Evolutionary conservation across 176 grass and related monocot species (phyloP), one percentile per base, ranked within the genome.

Genomic region (Bromus sterilis): DNA sequence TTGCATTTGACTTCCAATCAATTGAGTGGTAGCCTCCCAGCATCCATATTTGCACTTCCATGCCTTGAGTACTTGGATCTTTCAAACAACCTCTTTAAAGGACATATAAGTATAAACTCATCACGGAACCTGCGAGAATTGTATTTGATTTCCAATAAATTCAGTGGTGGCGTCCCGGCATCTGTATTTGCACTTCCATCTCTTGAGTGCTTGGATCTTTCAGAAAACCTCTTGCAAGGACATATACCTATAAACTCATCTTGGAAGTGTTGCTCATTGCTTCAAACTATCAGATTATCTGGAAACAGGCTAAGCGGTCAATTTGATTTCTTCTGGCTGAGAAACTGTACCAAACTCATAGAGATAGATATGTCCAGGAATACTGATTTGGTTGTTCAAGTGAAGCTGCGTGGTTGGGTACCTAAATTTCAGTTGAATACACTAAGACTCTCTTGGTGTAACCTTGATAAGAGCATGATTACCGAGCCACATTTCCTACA

Each of bases 181-280:
- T 69, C 61, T 0, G 2, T 84, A 4, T 70, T 68, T 78, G 31
- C 48, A 35, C 24, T 77, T 13, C 29, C 39, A 23, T 26, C 2
- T 8, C 55, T 91, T 25, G 43, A 83, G 11, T 35, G 29, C 6
- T 7, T 90, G 30, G 79, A 77, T 51, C 51, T 90, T 7, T 86
- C 71, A 0, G 0, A 9, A 3, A 89, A 89, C 32, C 25, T 53
- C 0, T 40, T 89, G 2, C 16, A 82, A 39, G 77, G 72, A 46
- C 15, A 15, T n/a, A 61, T 89, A 24, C 76, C 86, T 53, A 56
- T 82, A 21, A 49, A 1, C 14, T 30, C 1, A 18, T 25, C 35
- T 43, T 67, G 43, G 36, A 58, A 66, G 11, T 37, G 59, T 62
- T 82, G 63, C 23, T 28, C 36, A 32, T 37, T 68, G 28, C 75